Evolutionary conservation across 1,284 basidiomycete species (phyloP), one percentile per base, ranked within the genome.

Genomic region (Cryptococcus deneoformans): DNA sequence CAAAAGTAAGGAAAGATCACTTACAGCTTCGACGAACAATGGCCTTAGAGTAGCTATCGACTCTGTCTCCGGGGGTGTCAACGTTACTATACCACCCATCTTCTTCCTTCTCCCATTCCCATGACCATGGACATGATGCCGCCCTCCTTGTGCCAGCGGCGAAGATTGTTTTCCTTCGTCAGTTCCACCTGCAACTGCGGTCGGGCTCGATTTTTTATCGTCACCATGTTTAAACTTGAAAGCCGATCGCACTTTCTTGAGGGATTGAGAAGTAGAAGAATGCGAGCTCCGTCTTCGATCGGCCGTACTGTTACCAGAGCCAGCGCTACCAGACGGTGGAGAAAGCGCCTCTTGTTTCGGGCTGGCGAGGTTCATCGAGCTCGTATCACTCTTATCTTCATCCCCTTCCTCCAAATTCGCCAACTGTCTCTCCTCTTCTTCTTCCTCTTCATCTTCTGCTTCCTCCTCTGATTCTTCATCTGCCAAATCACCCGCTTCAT

Each of bases 1-100:
- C 29, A 29, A 29, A 29, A 29, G 29, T 4, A 29, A 29, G n/a
- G 14, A 9, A 44, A 20, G 34, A 35, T 4, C 5, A 69, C 86
- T 73, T 64, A 94, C 92, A 81, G 94, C 86, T 78, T 96, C 93
- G 48, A 88, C 84, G 72, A 96, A 96, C 35, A 97, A 68, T 1
- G 92, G 90, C 39, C 93, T 79, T 29, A 97, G 73, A 60, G 85
- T 82, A 24, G 88, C 86, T 57, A 96, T 84, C 64, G 87, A 83
- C 57, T 82, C 80, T 52, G 97, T 80, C 58, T 90, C 85, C 1
- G 95, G 95, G 50, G 87, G 85, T 62, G 85, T 83, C 44, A 90
- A 77, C 45, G 81, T 73, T 1, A 80, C 75, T 46, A 77, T 77
- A 54, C 75, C 76, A 66, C 74, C 58, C 43, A 62, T 70, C 47